phyloP scores from a whole-genome alignment of 495 filamentous ascomycete species.

The Xylaria nigripes region DNA sequence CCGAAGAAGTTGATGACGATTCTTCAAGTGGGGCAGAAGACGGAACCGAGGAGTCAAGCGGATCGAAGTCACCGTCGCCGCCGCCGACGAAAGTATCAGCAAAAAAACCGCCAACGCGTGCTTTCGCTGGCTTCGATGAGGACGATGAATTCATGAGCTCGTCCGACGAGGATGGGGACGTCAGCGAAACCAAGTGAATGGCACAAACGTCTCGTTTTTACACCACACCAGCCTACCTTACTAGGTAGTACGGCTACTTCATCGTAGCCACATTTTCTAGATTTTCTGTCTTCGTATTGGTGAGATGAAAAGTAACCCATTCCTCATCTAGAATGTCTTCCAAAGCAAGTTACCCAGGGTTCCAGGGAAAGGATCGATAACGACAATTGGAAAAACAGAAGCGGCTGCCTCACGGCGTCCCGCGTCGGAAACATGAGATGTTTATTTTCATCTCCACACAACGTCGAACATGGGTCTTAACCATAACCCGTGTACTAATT shows the following conservation, averaged over 20 bases:
- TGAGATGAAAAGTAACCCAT: background rate
- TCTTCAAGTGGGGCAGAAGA: constrained; percentile 31
- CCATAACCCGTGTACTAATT: no score
- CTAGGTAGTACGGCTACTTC: background rate
- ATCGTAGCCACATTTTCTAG: no score
- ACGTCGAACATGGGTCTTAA: no score
- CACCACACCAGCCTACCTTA: background rate
- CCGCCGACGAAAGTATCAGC: constrained; percentile 30
- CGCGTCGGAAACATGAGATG: no score
- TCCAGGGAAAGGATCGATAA: no score
- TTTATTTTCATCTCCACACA: no score
- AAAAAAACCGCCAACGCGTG: constrained; percentile 41
- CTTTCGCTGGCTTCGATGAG: constrained; percentile 80
- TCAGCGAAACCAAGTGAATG: background rate
- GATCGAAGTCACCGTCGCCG: constrained; percentile 29
- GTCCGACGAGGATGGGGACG: constrained; percentile 52
- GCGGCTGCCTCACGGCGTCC: no score
- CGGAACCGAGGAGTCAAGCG: constrained; percentile 24
- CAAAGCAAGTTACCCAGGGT: no score
- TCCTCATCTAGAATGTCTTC: no score
- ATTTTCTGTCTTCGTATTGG: background rate
- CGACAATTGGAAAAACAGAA: no score
- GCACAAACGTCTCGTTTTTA: background rate
- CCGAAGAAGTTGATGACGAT: constrained; percentile 30
- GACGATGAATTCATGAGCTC: constrained; percentile 86